Conservation (phyloP, 78 protist genomes). For the Diacronema lutheri region DNA sequence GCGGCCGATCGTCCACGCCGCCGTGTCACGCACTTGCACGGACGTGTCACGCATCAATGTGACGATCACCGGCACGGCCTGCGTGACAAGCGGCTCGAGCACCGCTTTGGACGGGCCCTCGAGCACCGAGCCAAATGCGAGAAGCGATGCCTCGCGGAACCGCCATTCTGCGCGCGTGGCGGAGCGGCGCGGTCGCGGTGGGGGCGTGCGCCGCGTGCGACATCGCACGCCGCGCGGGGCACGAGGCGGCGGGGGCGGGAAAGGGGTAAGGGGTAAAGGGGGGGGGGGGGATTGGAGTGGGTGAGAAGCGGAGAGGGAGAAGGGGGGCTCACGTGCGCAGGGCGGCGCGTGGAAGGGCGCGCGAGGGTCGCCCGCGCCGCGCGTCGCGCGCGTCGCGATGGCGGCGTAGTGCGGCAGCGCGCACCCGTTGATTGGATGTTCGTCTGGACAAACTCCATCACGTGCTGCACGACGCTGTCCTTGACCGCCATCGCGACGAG, state of each 20-base stretch:
- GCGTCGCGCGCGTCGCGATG: too few species aligned
- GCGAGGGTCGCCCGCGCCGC: too few species aligned
- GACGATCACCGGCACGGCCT: conserved; percentile 31
- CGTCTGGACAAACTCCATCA: conserved; percentile 66
- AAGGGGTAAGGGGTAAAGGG: too few species aligned
- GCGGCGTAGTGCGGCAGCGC: too few species aligned
- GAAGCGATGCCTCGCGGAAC: conserved; percentile 53
- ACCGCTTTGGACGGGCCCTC: conserved; percentile 53
- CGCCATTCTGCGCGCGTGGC: background rate
- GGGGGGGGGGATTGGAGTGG: too few species aligned
- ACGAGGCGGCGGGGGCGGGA: too few species aligned
- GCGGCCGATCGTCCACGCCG: conserved; percentile 83
- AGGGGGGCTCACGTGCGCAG: too few species aligned
- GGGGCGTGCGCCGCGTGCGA: too few species aligned
- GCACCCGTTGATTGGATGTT: conserved; percentile 52
- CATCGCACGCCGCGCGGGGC: too few species aligned
- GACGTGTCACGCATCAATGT: conserved; percentile 38
- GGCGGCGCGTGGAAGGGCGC: too few species aligned
- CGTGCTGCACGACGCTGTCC: conserved; percentile 53
- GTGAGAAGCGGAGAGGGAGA: background rate
- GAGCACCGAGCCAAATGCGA: conserved; percentile 76
- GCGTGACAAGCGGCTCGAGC: background rate
- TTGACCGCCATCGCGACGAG: conserved; percentile 48
- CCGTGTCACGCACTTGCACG: conserved; percentile 68
- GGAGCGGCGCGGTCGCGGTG: too few species aligned